phyloP scores from a whole-genome alignment of 208 protist genomes.

The Herpetomonas samuelpessoai region DNA sequence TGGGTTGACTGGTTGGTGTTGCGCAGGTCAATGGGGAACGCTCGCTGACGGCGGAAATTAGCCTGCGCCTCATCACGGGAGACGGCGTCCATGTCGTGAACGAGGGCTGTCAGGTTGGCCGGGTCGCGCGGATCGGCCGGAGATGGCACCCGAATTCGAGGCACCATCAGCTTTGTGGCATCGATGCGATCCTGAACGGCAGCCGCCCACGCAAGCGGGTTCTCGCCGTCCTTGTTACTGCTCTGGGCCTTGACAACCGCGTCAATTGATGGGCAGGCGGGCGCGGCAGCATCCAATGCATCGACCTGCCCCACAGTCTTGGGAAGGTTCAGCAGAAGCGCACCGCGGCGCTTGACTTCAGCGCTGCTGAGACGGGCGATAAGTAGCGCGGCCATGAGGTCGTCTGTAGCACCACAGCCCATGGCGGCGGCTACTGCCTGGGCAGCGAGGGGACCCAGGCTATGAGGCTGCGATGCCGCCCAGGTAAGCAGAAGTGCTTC shows the following conservation, averaged over 20 bases:
- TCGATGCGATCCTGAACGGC: constrained; percentile 2
- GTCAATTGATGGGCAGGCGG: constrained; percentile 25
- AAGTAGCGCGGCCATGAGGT: constrained; percentile 47
- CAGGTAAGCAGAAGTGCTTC: constrained; percentile 81
- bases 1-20: constrained; percentile 37
- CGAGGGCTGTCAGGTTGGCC: constrained; percentile 50
- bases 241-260: constrained; percentile 17
- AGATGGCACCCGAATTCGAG: constrained; percentile 25
- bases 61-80: constrained; percentile 26
- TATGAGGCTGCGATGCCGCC: constrained; percentile 40
- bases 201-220: constrained; percentile 8
- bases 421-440: constrained; percentile 50
- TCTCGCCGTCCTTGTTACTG: background rate
- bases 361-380: constrained; percentile 48
- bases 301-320: constrained; percentile 27
- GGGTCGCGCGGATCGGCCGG: constrained; percentile 28
- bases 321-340: constrained; percentile 79
- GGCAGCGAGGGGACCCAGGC: constrained; percentile 41
- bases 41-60: constrained; percentile 28
- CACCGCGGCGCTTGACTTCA: constrained; percentile 57
- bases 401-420: constrained; percentile 24
- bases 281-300: constrained; percentile 9
- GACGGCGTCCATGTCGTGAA: constrained; percentile 52
- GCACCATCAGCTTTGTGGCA: constrained; percentile 7
- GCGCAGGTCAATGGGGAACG: constrained; percentile 54